Base-by-base conservation (phyloP, 2,329 filamentous ascomycete genomes). In the Claviceps africana region DNA sequence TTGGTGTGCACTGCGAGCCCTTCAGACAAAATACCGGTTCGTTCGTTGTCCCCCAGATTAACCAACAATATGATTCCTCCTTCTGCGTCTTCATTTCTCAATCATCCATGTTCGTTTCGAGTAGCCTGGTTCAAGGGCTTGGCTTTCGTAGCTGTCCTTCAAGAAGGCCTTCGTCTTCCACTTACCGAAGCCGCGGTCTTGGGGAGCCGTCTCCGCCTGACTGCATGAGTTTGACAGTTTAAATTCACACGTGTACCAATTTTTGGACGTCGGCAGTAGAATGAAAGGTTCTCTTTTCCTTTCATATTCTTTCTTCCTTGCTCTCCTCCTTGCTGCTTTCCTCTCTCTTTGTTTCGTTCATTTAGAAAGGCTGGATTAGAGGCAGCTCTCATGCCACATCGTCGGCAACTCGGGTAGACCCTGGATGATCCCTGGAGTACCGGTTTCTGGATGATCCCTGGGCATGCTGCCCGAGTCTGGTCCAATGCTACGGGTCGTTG, bases 401-500 rank as follows among this genome's bases (percentile, higher is more conserved):
- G 39, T 4, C 9, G n/a, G 39, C 4, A 42, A n/a, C 15, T 42
- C 31, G n/a, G 19, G n/a, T 22, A 43, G 40, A 25, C 40, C 40
- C 4, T 43, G 21, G 40, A 17, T 19, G 43, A 45, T 28, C n/a
- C 19, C 30, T 35, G 30, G 30, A 35, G 45, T 28, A 15, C 21
- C 19, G 25, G 39, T 44, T 43, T 28, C 21, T 33, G 25, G 42
- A 43, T 47, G 28, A 43, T 51, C 51, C 53, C 44, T 51, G 42
- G n/a, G n/a, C n/a, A n/a, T 22, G 31, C 33, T 39, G 31, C 30
- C 43, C 21, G 22, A 35, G 35, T 50, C 52, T 52, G 52, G 56
- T 53, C 51, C 56, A 47, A 46, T 45, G 55, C 50, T 43, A 51
- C 52, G 53, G 53, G 52, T 58, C 57, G 40, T 58, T 58, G 57